These are phyloP conservation scores for Phalaenopsis aphrodite DNA, from an alignment of 106 monocot species.

Conservation along the genomic window DNA sequence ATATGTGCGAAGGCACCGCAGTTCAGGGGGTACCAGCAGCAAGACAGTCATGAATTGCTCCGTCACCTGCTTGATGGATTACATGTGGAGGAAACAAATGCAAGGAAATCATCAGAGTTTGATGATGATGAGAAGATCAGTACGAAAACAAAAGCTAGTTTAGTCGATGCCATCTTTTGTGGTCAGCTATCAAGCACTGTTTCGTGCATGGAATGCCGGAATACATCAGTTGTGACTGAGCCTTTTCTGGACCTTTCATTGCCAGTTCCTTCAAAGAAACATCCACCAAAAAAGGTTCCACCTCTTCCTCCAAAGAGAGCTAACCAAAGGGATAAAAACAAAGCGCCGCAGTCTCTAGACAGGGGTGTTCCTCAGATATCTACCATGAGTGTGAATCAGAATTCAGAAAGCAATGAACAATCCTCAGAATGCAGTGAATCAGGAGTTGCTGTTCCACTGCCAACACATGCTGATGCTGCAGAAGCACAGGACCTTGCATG, in stretches of 20 bases:
- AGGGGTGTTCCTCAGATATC: background rate
- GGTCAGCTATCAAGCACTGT: constrained; percentile 64
- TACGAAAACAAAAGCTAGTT: constrained; percentile 11
- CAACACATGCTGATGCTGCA: constrained; percentile 4
- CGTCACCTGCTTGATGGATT: constrained; percentile 66
- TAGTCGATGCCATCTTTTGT: constrained; percentile 68
- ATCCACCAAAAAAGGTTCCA: constrained; percentile 8
- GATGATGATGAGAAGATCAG: constrained; percentile 13
- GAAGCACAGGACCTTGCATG: constrained; percentile 19
- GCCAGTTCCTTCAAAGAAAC: constrained; percentile 54
- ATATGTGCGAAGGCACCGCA: constrained; percentile 61
- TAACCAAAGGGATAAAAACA: constrained; percentile 25
- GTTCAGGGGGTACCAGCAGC: constrained; percentile 72
- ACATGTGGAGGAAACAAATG: constrained; percentile 41
- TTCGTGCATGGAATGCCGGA: constrained; percentile 53
- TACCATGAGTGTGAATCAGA: constrained; percentile 1
- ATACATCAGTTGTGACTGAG: constrained; percentile 60
- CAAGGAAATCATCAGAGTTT: constrained; percentile 21
- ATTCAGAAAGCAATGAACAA: constrained; percentile 5
- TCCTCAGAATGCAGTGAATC: constrained; percentile 19
- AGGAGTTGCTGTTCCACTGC: background rate
- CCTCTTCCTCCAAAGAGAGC: constrained; percentile 19
- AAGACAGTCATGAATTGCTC: constrained; percentile 92
- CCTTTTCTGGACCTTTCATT: constrained; percentile 81
- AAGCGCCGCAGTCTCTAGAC: background rate